Base-by-base conservation (phyloP, 768 basidiomycete species). In the Auricularia sp. region DNA sequence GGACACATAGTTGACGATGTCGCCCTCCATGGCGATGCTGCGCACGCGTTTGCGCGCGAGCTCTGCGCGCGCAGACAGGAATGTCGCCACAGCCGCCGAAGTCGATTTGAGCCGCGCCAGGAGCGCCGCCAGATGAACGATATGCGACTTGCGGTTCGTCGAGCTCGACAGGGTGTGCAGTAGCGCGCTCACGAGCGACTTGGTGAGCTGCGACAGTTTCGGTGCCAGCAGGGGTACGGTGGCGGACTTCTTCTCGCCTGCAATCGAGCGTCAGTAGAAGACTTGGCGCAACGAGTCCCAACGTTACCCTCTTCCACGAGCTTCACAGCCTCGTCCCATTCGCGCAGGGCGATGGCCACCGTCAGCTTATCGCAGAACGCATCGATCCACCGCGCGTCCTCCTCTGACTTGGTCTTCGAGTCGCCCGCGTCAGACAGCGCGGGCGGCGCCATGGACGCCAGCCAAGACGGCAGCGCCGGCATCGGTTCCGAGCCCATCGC, bases 351-450 rank as follows among this genome's bases (percentile, higher is more conserved):
- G 65, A 98, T 94, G 0, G 94, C 86, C 3, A 98, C 94, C 0
- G 91, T 91, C 29, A 98, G 76, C 54, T 95, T 87, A 71, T 99
- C 97, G 3, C 90, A 86, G 80, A 92, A 96, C 63, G 98, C 94
- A 56, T 88, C 86, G 11, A 90, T 83, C 85, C 89, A 97, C n/a
- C 88, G 84, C 1, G 86, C 78, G 73, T 97, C 94, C 61, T 85
- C 82, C 68, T 94, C 92, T 0, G 82, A 81, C 71, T 90, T 88
- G 1, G 67, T 92, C 86, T 14, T 84, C 77, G 85, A 89, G 84
- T 70, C 72, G 67, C 65, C 29, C 62, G 63, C 61, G 67, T 63
- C 56, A 29, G 16, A 14, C 24, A 33, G 6, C 6, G 29, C 62
- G 18, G 69, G 56, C 8, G 56, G 56, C 3, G 56, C 29, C 56